Evolutionary conservation across 306 rosid species (phyloP), one percentile per base, ranked within the genome.

Genomic region (Spatholobus suberectus): DNA sequence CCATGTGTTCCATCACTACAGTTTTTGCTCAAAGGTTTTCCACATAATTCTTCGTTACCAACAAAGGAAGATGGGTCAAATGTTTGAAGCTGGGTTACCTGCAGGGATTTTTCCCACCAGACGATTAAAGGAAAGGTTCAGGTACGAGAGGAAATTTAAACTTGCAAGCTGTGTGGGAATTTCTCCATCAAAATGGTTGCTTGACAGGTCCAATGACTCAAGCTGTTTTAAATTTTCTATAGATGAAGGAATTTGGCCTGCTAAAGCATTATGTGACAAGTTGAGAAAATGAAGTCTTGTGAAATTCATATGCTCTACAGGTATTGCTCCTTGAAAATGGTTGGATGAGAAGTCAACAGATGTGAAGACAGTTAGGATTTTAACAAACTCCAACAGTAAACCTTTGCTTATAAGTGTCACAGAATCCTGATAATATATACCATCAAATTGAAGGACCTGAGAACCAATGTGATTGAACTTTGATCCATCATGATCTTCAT

Each of bases 131-230:
- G 89, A 89, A 5, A 89, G 67, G 15, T 89, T 41, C 20, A 89
- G 2, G 10, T 17, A 35, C 6, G 57, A 18, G 5, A 87, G 84
- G 43, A 89, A 89, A 15, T 3, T 61, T 23, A 89, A 43, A 8
- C 35, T 52, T 34, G 76, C 73, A 15, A 87, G 52, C 34, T 79
- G 37, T 5, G 0, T 3, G 5, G 90, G 89, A 52, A 89, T 86
- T 14, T 55, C 40, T 2, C 85, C 88, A 0, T 52, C 51, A 3
- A 89, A 18, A 2, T 14, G 11, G 76, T 89, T 89, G 5, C 13
- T 6, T 57, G 88, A 87, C 1, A 87, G 34, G 85, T 87, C 90
- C 14, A 89, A 59, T 3, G 87, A 87, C 40, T 89, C 89, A 0
- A 89, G 26, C 0, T 26, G 2, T 13, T 40, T 67, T 54, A 89